Percentiles rank a stretch among this genome's conserved stretches.
Conservation (phyloP, 352 stramenopile species). For the Globisporangium ultimum region DNA sequence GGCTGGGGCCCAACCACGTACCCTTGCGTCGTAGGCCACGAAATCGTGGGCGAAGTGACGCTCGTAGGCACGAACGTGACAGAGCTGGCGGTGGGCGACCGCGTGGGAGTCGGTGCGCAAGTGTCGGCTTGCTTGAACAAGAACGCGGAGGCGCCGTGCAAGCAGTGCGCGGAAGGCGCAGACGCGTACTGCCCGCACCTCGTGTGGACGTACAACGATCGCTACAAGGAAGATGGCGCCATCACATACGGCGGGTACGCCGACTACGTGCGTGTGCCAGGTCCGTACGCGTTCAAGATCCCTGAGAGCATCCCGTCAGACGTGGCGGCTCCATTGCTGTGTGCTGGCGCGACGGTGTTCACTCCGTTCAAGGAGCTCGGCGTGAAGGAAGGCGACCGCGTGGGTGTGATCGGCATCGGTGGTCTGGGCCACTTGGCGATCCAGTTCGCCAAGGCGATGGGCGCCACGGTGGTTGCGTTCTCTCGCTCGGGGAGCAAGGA, state of each 20-base stretch:
- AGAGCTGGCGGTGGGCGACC: slow-evolving; percentile 65
- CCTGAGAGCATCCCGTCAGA: slow-evolving; percentile 59
- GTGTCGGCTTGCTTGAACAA: slow-evolving; percentile 64
- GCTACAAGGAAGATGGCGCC: slow-evolving; percentile 30
- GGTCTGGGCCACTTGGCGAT: slow-evolving; percentile 83
- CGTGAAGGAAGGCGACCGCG: slow-evolving; percentile 40
- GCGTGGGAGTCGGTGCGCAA: slow-evolving; percentile 77
- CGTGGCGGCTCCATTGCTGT: slow-evolving; percentile 65
- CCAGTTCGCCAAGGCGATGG: slow-evolving; percentile 75
- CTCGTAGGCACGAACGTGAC: slow-evolving; percentile 38
- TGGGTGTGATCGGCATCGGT: slow-evolving; percentile 79
- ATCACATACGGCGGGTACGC: slow-evolving; percentile 60
- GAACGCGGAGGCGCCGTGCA: slow-evolving; percentile 46
- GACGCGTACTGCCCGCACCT: slow-evolving; percentile 58
- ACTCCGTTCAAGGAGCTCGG: slow-evolving; percentile 56
- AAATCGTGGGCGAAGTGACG: slow-evolving; percentile 54
- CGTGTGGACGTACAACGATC: slow-evolving; percentile 49
- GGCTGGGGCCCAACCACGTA: slow-evolving; percentile 42
- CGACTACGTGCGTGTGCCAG: slow-evolving; percentile 57
- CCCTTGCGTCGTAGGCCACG: slow-evolving; percentile 43
- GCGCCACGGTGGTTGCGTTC: slow-evolving; percentile 53
- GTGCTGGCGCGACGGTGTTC: slow-evolving; percentile 82
- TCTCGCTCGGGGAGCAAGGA: slow-evolving; percentile 63
- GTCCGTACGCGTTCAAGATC: slow-evolving; percentile 70
- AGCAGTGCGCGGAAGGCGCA: slow-evolving; percentile 41